Evolutionary conservation across 2,329 filamentous ascomycete genomes (phyloP).

Genomic region (Didymosphaeria variabile): DNA sequence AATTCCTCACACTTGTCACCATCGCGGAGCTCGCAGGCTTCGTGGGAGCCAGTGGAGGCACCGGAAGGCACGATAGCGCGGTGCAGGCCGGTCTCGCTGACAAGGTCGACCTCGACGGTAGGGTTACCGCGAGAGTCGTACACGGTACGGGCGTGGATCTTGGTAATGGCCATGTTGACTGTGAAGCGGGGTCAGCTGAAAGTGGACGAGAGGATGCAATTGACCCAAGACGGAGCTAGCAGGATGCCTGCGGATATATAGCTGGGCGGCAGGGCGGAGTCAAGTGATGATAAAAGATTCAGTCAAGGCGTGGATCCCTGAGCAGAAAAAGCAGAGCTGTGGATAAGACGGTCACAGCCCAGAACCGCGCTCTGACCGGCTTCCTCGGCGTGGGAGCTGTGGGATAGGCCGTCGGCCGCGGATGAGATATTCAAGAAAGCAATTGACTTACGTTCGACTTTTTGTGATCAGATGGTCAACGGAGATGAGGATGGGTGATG

Average conservation of each 20-base stretch:
- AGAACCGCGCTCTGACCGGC: constrained; percentile 30
- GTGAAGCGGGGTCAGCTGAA: constrained; percentile 24
- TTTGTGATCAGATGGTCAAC: constrained; percentile 24
- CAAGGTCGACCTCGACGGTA: constrained; percentile 96
- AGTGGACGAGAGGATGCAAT: constrained; percentile 33
- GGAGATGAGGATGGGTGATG: constrained; percentile 34
- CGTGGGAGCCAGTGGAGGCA: constrained; percentile 77
- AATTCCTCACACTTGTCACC: constrained; percentile 53
- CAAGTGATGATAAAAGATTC: constrained; percentile 28
- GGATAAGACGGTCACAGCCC: constrained; percentile 33
- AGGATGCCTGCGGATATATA: constrained; percentile 33
- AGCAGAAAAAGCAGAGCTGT: constrained; percentile 41
- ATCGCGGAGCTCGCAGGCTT: constrained; percentile 64
- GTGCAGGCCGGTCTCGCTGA: constrained; percentile 96
- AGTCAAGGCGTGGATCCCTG: constrained; percentile 18
- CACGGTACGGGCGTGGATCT: constrained; percentile 76
- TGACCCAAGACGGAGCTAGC: constrained; percentile 24
- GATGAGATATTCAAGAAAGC: constrained; percentile 38
- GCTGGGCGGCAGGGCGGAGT: constrained; percentile 26
- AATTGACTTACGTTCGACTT: constrained; percentile 46
- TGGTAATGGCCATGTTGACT: constrained; percentile 75
- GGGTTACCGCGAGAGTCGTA: constrained; percentile 98
- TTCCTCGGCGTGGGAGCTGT: constrained; percentile 26
- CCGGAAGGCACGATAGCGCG: constrained; percentile 97
- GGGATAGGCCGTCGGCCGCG: constrained; percentile 46